Conservation (phyloP, 805 yeast genomes). For the Brettanomyces bruxellensis region DNA sequence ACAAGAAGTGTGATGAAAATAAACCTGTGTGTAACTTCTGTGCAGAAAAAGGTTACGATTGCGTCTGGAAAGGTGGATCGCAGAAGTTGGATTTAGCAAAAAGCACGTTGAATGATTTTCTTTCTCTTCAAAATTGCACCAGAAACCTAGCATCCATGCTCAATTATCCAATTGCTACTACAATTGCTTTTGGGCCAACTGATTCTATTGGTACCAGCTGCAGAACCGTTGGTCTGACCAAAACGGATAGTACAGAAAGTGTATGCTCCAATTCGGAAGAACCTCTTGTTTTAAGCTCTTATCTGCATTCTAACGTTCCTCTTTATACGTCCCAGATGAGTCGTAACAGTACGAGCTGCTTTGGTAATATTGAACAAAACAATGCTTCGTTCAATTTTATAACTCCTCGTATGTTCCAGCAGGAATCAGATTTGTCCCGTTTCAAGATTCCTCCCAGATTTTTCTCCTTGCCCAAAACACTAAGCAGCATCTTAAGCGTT, state of each 20-base stretch:
- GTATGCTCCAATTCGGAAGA: too few relatives aligned
- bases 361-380: too few relatives aligned
- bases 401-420: too few relatives aligned
- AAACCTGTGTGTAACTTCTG: conserved; percentile 44
- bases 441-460: background rate
- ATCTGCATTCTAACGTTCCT: too few relatives aligned
- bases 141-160: background rate
- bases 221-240: too few relatives aligned
- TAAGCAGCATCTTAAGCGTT: conserved; percentile 32
- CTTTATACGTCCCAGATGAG: too few relatives aligned
- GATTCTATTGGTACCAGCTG: too few relatives aligned
- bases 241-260: too few relatives aligned
- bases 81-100: conserved; percentile 1
- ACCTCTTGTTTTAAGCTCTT: too few relatives aligned
- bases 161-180: background rate
- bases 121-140: background rate
- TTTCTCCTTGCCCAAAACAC: conserved; percentile 25
- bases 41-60: conserved; percentile 25
- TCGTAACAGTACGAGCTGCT: too few relatives aligned
- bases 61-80: conserved; percentile 23
- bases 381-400: too few relatives aligned
- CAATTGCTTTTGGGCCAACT: background rate
- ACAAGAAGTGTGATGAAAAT: conserved; percentile 49
- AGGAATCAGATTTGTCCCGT: too few relatives aligned
- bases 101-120: background rate